Conservation (phyloP, 2,329 filamentous ascomycete genomes). For the Trichophyton benhamiae region DNA sequence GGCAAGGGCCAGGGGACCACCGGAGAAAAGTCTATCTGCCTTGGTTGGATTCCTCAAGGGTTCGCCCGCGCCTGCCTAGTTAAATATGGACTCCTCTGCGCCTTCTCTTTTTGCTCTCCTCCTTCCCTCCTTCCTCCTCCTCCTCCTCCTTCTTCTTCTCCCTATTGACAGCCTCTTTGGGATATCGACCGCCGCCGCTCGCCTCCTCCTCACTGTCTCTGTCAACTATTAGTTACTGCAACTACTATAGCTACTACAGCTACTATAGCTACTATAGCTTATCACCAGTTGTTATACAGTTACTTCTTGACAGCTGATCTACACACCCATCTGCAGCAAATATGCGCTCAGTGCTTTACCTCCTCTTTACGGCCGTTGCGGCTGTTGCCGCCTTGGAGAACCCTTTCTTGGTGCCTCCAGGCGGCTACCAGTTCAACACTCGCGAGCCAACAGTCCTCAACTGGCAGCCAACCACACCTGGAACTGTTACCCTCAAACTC, state of each 20-base stretch:
- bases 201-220: too few species aligned
- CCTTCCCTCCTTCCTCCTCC: slow-evolving; percentile 3
- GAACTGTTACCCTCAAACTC: slow-evolving; percentile 42
- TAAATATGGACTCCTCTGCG: slow-evolving; percentile 8
- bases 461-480: slow-evolving; percentile 40
- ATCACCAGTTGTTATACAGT: too few species aligned
- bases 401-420: slow-evolving; percentile 36
- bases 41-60: too few species aligned
- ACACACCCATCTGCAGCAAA: too few species aligned
- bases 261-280: too few species aligned
- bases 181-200: too few species aligned
- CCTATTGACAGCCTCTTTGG: not conserved
- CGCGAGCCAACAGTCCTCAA: slow-evolving; percentile 36
- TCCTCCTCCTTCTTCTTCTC: slow-evolving; percentile 3
- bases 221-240: not conserved
- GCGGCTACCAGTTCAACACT: slow-evolving; percentile 35
- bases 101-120: slow-evolving; percentile 7
- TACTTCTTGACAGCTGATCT: too few species aligned
- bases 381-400: slow-evolving; percentile 32
- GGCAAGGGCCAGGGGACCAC: not conserved
- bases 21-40: not conserved
- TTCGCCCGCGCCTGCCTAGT: slow-evolving; percentile 7
- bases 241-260: not conserved
- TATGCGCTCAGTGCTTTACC: slow-evolving; percentile 17
- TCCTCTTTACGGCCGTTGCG: slow-evolving; percentile 34